phyloP scores from a whole-genome alignment of 352 stramenopile species.

The Lagenidium giganteum region DNA sequence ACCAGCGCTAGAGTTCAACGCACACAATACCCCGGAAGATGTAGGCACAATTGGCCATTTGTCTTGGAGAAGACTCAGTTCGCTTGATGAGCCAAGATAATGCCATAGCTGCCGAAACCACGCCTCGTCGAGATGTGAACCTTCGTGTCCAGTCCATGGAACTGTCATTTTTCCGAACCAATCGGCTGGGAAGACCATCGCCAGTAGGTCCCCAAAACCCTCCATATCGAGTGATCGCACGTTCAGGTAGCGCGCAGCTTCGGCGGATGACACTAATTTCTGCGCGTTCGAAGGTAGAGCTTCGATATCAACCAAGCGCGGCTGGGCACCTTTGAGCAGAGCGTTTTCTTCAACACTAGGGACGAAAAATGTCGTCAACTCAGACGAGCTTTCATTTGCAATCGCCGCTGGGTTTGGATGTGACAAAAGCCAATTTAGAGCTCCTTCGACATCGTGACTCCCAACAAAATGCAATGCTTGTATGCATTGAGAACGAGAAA shows the following conservation, averaged over 20 bases:
- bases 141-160: slow-evolving; percentile 18
- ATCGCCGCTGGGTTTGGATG: slow-evolving; percentile 21
- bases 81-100: slow-evolving; percentile 44
- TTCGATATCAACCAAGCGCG: slow-evolving; percentile 34
- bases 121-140: slow-evolving; percentile 26
- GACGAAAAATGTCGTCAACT: slow-evolving; percentile 27
- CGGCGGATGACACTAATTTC: slow-evolving; percentile 28
- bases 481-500: slow-evolving; percentile 40
- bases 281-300: slow-evolving; percentile 21
- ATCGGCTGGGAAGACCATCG: slow-evolving; percentile 30
- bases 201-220: slow-evolving; percentile 51
- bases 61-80: slow-evolving; percentile 39
- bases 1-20: slow-evolving; percentile 32
- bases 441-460: slow-evolving; percentile 33
- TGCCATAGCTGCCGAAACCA: slow-evolving; percentile 65
- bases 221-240: slow-evolving; percentile 40
- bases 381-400: neutral
- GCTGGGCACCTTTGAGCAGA: slow-evolving; percentile 29
- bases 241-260: slow-evolving; percentile 29
- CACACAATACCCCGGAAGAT: slow-evolving; percentile 28
- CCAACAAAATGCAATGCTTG: slow-evolving; percentile 31
- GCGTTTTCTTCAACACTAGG: slow-evolving; percentile 34
- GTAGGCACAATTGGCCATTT: slow-evolving; percentile 72
- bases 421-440: slow-evolving; percentile 63
- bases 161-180: slow-evolving; percentile 39